phyloP scores from a whole-genome alignment of 345 rosid genomes.

The Salix udensis region DNA sequence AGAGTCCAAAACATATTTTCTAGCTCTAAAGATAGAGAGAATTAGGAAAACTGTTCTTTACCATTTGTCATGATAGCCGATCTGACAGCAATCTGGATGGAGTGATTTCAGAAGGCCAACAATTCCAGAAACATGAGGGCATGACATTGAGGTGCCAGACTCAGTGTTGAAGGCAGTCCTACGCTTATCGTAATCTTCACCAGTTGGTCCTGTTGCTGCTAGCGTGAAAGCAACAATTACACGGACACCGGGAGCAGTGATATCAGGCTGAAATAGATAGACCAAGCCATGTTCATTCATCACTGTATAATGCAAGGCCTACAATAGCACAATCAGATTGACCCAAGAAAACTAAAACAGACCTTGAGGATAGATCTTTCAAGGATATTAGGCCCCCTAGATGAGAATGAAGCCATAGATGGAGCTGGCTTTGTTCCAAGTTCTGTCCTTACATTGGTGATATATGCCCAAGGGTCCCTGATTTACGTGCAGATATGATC shows the following conservation, averaged over 20 bases:
- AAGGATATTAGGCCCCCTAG: constrained; percentile 19
- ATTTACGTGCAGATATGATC: neutral
- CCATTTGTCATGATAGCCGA: constrained; percentile 53
- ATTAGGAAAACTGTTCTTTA: neutral
- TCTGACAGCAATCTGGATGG: constrained; percentile 38
- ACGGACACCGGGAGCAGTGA: constrained; percentile 54
- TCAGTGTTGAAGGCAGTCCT: constrained; percentile 14
- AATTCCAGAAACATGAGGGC: constrained; percentile 51
- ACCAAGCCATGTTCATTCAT: neutral
- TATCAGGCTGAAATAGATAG: no score
- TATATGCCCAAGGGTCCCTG: constrained; percentile 28
- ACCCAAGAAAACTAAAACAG: neutral
- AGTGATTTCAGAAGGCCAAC: constrained; percentile 46
- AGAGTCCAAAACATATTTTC: neutral
- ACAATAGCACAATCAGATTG: neutral
- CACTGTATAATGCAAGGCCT: no score
- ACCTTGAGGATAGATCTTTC: constrained; percentile 47
- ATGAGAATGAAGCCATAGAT: constrained; percentile 19
- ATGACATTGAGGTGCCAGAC: constrained; percentile 58
- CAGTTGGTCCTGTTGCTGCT: constrained; percentile 24
- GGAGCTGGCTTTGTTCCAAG: constrained; percentile 13
- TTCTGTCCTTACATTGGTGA: constrained; percentile 1
- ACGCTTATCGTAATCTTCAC: constrained; percentile 22
- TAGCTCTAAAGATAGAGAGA: neutral
- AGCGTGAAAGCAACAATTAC: constrained; percentile 40